Conservation (phyloP, 2,329 filamentous ascomycete genomes). For the Aspergillus ibericus region DNA sequence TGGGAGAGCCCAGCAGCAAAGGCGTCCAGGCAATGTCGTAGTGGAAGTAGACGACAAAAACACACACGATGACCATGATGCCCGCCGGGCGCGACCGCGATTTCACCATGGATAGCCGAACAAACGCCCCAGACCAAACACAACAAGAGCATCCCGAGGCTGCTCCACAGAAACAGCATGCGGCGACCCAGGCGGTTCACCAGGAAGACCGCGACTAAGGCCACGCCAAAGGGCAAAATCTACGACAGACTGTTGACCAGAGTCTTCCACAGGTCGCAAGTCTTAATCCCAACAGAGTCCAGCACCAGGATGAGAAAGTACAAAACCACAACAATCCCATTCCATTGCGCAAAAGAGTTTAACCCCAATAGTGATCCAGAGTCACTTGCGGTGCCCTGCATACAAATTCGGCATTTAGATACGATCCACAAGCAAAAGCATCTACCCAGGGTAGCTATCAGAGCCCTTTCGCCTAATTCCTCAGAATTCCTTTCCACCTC, state of each 20-base stretch:
- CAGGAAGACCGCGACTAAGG: conserved; percentile 39
- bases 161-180: conserved; percentile 45
- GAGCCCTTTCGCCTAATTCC: no score
- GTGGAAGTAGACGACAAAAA: conserved; percentile 45
- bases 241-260: conserved; percentile 45
- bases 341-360: conserved; percentile 62
- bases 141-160: conserved; percentile 45
- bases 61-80: conserved; percentile 38
- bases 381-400: no score
- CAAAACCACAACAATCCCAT: conserved; percentile 49
- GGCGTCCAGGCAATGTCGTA: conserved; percentile 25
- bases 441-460: no score
- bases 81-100: conserved; percentile 33
- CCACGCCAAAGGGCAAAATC: conserved; percentile 41
- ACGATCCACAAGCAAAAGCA: no score
- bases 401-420: no score
- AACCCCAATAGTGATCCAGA: no score
- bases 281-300: conserved; percentile 38
- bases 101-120: conserved; percentile 37
- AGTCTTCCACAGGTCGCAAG: conserved; percentile 41
- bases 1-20: conserved; percentile 42
- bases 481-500: no score
- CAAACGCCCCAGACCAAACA: conserved; percentile 47
- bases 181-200: conserved; percentile 47
- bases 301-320: conserved; percentile 44